These are phyloP conservation scores for Colletotrichum aenigma DNA, from an alignment of 2,329 filamentous ascomycete species.

Conservation along the genomic window DNA sequence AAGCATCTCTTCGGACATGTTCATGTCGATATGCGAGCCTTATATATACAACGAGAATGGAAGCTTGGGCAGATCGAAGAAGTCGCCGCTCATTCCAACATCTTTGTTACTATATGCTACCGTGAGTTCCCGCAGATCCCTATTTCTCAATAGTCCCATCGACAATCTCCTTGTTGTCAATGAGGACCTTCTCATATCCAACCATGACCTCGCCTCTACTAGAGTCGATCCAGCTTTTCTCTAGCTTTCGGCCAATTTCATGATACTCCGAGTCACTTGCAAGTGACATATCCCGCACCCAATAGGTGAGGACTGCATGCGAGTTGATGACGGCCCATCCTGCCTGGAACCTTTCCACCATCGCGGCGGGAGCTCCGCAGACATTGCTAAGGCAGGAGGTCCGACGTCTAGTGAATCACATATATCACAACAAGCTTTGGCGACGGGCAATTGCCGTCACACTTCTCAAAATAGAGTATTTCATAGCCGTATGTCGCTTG, in stretches of 20 bases:
- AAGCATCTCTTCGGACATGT: not conserved
- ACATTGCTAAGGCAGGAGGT: not conserved
- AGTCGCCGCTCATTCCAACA: not conserved
- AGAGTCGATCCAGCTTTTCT: fast-evolving
- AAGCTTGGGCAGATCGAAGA: not conserved
- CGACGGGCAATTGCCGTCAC: fast-evolving
- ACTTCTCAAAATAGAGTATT: fast-evolving
- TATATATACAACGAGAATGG: not conserved
- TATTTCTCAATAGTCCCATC: fast-evolving
- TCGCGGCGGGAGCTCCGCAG: not conserved
- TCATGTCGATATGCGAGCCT: not conserved
- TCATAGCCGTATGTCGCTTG: not conserved
- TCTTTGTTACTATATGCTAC: not conserved
- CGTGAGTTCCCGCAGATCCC: fast-evolving
- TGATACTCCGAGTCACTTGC: not conserved
- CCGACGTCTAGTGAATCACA: fast-evolving
- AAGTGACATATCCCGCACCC: fast-evolving
- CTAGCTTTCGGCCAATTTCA: fast-evolving
- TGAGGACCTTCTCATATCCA: not conserved
- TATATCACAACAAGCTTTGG: fast-evolving
- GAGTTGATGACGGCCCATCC: not conserved
- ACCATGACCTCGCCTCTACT: fast-evolving
- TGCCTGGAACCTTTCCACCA: not conserved
- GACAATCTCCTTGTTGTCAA: not conserved
- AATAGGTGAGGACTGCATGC: fast-evolving